Conservation (phyloP, 331 rosid species). For the Malus hybrid region DNA sequence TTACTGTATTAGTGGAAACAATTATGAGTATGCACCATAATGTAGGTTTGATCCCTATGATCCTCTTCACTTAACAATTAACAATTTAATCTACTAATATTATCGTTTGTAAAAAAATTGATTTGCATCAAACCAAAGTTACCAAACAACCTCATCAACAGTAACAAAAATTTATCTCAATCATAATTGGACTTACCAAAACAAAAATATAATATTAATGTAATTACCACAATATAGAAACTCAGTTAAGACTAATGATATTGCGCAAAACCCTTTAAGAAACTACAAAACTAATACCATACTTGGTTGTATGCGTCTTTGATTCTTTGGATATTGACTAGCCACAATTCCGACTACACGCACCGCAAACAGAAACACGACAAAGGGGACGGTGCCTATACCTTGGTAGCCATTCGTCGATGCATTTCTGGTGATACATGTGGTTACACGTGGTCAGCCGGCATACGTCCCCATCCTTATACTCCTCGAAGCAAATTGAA, state of each 20-base stretch:
- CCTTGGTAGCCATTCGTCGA: conserved; percentile 4
- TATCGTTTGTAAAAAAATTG: too few relatives aligned
- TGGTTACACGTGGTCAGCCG: conserved; percentile 1
- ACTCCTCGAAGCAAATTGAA: conserved; percentile 8
- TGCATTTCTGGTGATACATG: conserved; percentile 9
- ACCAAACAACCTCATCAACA: too few relatives aligned
- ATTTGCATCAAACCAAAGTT: too few relatives aligned
- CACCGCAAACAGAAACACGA: background rate
- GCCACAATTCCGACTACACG: background rate
- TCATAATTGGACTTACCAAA: background rate
- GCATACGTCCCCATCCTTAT: background rate
- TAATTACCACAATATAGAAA: too few relatives aligned
- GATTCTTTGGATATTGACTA: background rate
- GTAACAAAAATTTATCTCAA: too few relatives aligned
- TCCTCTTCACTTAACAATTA: too few relatives aligned
- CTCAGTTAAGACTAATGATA: background rate
- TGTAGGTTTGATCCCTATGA: too few relatives aligned
- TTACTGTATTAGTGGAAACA: too few relatives aligned
- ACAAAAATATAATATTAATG: too few relatives aligned
- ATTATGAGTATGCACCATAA: too few relatives aligned
- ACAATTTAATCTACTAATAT: too few relatives aligned
- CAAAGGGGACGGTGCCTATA: conserved; percentile 10
- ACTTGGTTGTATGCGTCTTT: background rate
- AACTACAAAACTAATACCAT: background rate
- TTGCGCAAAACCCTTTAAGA: background rate